These are phyloP conservation scores for Dothistroma septosporum DNA, from an alignment of 2,329 filamentous ascomycete genomes.

Conservation along the genomic window DNA sequence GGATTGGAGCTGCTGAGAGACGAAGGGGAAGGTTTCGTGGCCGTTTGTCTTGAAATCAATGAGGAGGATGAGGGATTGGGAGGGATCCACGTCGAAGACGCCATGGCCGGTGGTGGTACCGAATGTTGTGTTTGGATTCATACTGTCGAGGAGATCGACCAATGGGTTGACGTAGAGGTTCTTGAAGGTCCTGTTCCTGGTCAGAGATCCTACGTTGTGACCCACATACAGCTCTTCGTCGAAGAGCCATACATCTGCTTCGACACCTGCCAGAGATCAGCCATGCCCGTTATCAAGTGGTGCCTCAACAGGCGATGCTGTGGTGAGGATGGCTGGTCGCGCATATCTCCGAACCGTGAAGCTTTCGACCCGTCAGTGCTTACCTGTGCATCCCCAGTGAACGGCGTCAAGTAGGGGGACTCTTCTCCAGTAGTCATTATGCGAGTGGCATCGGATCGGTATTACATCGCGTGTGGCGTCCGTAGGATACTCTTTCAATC, in stretches of 20 bases:
- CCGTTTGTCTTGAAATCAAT: constrained; percentile 65
- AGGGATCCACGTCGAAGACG: constrained; percentile 45
- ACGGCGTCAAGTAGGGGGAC: constrained; percentile 59
- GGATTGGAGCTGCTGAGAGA: constrained; percentile 55
- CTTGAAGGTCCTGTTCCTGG: constrained; percentile 54
- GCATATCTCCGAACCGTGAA: too few species aligned
- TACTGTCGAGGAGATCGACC: constrained; percentile 52
- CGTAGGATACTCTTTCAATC: constrained; percentile 38
- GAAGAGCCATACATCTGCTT: constrained; percentile 65
- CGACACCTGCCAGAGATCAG: constrained; percentile 42
- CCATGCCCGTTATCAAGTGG: too few species aligned
- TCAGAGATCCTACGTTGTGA: constrained; percentile 55
- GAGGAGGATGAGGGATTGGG: constrained; percentile 54
- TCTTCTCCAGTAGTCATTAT: constrained; percentile 67
- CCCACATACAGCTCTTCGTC: constrained; percentile 59
- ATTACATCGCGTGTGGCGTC: constrained; percentile 40
- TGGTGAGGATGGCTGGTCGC: too few species aligned
- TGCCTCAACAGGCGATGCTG: too few species aligned
- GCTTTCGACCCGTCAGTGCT: too few species aligned
- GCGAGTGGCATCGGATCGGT: constrained; percentile 60
- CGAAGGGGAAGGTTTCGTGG: constrained; percentile 49
- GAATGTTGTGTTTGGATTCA: constrained; percentile 50
- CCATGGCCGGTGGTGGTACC: constrained; percentile 46
- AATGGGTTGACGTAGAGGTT: constrained; percentile 64
- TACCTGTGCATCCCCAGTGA: constrained; percentile 54